Base-by-base conservation (phyloP, 2,329 filamentous ascomycete species). In the Botrytis elliptica region DNA sequence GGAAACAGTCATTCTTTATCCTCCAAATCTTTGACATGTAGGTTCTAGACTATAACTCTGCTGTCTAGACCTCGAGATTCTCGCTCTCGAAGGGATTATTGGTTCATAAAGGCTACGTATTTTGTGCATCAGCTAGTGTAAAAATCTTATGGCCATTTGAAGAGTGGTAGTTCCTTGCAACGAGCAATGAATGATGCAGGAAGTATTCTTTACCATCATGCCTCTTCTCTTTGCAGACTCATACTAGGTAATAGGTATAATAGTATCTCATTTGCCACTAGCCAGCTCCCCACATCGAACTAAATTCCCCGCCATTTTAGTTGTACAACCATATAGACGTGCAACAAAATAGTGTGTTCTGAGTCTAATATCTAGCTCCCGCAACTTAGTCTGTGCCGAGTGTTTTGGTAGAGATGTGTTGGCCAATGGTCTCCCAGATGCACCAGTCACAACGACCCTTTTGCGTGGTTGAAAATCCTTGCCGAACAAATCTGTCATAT, bases 361-460 rank as follows among this genome's bases (percentile, higher is more conserved):
- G 22, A 42, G 65, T 55, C 46, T 67, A 55, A 67, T 20, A n/a
- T 67, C 46, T 40, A 67, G 65, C 38, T 67, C 65, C 46, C 46
- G 36, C 46, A 40, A 49, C 52, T 55, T 55, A 55, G 25, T 38
- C 52, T 36, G 33, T 40, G 25, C 46, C 46, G 25, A 67, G 25
- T 38, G 16, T 55, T 33, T 44, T 65, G 20, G 62, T 14, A 46
- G 62, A 22, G n/a, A 5, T 20, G 62, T 29, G 25, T 40, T 36
- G 36, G 6, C 46, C 33, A 36, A 67, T 67, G 14, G 22, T 64
- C 63, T 22, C 10, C 22, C 10, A 25, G 42, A 36, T 66, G 22
- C 16, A n/a, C 42, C 7, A 20, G 14, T 67, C 33, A 12, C 49
- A 29, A 57, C n/a, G 14, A 8, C 42, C 8, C 9, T n/a, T 1